Base-by-base conservation (phyloP, 139 green algal species). In the Asterochloris erici region DNA sequence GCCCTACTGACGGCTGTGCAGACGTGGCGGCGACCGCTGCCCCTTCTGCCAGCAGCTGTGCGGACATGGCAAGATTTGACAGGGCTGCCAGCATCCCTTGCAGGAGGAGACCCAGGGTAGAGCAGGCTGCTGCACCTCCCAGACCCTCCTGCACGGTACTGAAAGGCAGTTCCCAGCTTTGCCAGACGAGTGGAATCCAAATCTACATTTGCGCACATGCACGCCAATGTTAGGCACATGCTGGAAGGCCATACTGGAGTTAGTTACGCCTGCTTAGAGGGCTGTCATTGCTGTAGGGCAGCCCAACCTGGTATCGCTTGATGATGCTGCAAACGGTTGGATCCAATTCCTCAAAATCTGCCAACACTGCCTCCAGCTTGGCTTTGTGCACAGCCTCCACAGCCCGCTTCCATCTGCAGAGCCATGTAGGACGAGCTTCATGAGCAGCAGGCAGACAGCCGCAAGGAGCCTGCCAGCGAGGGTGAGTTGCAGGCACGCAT, bases 41-140 rank as follows among this genome's bases (percentile, higher is more conserved):
- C 71, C 24, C 26, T 38, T 19, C 23, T 38, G 71, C 71, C n/a
- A 64, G 26, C 27, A 14, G 27, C 78, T 63, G 26, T 82, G 15
- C 70, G 0, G 16, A 68, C 66, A 15, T 14, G 14, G 15, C 23
- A 0, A n/a, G 12, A 9, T 28, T 77, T 1, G 6, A 38, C 71
- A 77, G 71, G 24, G 70, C 70, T 76, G 70, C 38, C 78, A 95
- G 89, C 88, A 95, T 79, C 64, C 83, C 85, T 81, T 86, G 74
- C 79, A 96, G 84, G 54, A 96, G 85, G 74, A 81, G 61, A 12
- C 92, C 90, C n/a, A 96, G 87, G 28, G 88, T 92, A 19, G 71
- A 73, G 13, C 26, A 74, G 24, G 63, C 71, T n/a, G 27, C 61
- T 73, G 70, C 73, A 24, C 63, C 73, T 54, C 38, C 38, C 38